Conservation (phyloP, 805 yeast genomes). For the Ogataea degrootiae region DNA sequence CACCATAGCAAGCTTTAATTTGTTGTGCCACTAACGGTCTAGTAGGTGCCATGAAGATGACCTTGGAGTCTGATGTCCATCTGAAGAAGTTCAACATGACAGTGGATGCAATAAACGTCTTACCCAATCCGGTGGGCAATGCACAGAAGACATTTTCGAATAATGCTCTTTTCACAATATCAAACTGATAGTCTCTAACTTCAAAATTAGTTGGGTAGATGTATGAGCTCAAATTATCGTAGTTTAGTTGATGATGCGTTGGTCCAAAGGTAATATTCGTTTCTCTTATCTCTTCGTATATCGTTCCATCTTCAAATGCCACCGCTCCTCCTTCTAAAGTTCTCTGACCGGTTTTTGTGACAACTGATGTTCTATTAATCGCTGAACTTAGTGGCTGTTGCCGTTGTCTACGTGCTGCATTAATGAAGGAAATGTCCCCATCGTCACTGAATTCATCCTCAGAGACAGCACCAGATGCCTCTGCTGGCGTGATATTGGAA, state of each 20-base stretch:
- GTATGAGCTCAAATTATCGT: constrained; percentile 39
- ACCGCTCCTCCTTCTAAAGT: constrained; percentile 22
- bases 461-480: neutral
- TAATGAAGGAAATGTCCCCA: constrained; percentile 18
- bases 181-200: constrained; percentile 82
- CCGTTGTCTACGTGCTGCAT: neutral
- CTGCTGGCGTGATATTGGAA: too few relatives aligned
- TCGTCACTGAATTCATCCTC: constrained; percentile 24
- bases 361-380: constrained; percentile 15
- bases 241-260: constrained; percentile 48
- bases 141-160: constrained; percentile 78
- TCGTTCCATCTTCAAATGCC: constrained; percentile 12
- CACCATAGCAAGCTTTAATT: constrained; percentile 83
- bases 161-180: constrained; percentile 69
- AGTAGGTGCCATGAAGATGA: constrained; percentile 96
- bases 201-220: constrained; percentile 84
- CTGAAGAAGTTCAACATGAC: constrained; percentile 85
- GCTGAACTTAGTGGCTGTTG: constrained; percentile 2
- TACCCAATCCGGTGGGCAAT: constrained; percentile 95
- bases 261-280: constrained; percentile 26
- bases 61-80: constrained; percentile 78
- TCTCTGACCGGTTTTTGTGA: constrained; percentile 18
- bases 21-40: constrained; percentile 95
- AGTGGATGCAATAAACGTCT: constrained; percentile 92
- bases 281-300: constrained; percentile 24